These are phyloP conservation scores for Russula olivacea DNA, from an alignment of 768 basidiomycete species.

Conservation along the genomic window DNA sequence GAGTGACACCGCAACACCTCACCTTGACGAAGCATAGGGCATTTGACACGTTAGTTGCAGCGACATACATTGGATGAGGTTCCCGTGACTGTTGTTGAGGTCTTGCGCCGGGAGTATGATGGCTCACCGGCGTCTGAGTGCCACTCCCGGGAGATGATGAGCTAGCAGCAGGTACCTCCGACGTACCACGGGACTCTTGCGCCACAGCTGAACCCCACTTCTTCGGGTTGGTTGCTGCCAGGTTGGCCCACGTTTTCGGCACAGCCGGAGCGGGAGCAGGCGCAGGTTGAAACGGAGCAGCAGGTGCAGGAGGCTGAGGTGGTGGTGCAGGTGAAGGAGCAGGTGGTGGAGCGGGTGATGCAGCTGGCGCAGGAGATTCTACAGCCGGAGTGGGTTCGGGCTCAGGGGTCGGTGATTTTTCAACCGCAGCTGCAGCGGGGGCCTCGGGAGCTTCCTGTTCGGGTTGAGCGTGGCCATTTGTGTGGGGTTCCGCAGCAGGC, in stretches of 20 bases:
- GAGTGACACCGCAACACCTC: conserved; percentile 23
- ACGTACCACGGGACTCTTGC: conserved; percentile 68
- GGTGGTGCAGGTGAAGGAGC: conserved; percentile 29
- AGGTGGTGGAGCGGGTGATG: conserved; percentile 29
- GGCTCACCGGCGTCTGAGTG: conserved; percentile 33
- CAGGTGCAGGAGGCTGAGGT: conserved; percentile 25
- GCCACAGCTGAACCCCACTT: conserved; percentile 85
- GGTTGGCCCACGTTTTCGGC: conserved; percentile 87
- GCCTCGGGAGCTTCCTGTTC: conserved; percentile 36
- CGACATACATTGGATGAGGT: conserved; percentile 43
- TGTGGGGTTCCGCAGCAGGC: conserved; percentile 30
- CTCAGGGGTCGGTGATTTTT: conserved; percentile 31
- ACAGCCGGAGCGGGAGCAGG: conserved; percentile 40
- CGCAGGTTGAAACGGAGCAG: conserved; percentile 35
- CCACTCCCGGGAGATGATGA: conserved; percentile 41
- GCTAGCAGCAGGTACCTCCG: conserved; percentile 49
- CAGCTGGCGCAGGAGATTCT: conserved; percentile 28
- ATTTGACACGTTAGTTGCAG: conserved; percentile 59
- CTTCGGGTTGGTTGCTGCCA: conserved; percentile 75
- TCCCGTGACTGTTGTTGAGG: conserved; percentile 37
- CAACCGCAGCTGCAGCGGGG: conserved; percentile 30
- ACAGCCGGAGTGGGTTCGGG: conserved; percentile 31
- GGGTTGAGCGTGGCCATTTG: conserved; percentile 31
- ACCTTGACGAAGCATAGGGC: conserved; percentile 93
- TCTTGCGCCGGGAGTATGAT: conserved; percentile 32